Evolutionary conservation across 176 grass and related monocot species (phyloP).

Genomic region (Carex parvula): DNA sequence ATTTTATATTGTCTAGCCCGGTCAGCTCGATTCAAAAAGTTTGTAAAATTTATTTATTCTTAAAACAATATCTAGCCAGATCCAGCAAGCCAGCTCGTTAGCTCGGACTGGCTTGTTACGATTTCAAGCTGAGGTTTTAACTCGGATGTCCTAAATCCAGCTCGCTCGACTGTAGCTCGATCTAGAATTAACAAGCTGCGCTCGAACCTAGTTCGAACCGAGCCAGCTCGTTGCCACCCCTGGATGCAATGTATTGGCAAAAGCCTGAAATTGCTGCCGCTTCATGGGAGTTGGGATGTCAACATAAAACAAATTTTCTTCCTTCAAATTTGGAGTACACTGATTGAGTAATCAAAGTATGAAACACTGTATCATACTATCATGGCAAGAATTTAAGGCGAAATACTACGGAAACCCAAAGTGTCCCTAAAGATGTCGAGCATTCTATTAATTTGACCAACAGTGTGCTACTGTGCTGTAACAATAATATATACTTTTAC

Average conservation of each 20-base stretch:
- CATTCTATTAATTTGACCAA: not conserved
- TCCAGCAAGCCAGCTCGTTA: too few relatives aligned
- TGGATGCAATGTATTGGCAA: not conserved
- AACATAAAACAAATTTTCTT: not conserved
- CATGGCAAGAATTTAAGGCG: not conserved
- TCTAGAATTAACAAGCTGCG: too few relatives aligned
- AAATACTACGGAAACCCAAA: not conserved
- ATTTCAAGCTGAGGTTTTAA: too few relatives aligned
- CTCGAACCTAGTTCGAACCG: too few relatives aligned
- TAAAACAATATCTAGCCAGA: too few relatives aligned
- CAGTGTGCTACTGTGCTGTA: not conserved
- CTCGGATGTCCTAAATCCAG: too few relatives aligned
- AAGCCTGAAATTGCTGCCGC: conserved; percentile 9
- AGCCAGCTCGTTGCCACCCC: too few relatives aligned
- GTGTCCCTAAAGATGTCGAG: not conserved
- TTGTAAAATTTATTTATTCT: too few relatives aligned
- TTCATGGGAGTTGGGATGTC: conserved; percentile 8
- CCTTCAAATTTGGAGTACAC: not conserved
- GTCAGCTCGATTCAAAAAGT: too few relatives aligned
- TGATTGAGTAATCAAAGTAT: not conserved
- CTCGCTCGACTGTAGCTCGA: too few relatives aligned
- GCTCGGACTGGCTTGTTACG: too few relatives aligned
- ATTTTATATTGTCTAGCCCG: too few relatives aligned
- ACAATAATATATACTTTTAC: not conserved
- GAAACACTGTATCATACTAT: not conserved